Base-by-base conservation (phyloP, 768 basidiomycete genomes). In the Sporobolomyces phaffii region DNA sequence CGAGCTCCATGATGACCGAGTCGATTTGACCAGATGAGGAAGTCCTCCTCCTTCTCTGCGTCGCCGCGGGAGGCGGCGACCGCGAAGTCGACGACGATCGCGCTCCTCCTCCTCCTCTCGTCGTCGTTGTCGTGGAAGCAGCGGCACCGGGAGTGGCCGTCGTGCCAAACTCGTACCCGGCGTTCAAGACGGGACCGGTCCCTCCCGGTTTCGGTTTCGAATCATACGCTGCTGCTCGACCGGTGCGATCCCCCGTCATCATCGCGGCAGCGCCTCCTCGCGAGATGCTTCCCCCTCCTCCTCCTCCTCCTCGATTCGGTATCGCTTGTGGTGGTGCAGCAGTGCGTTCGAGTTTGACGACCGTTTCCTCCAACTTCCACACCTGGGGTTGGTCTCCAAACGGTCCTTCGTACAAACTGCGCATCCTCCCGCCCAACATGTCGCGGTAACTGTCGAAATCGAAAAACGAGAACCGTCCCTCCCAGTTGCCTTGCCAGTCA, bases 341-440 rank as follows among this genome's bases (percentile, higher is more conserved):
- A 43, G 41, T 15, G 5, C 5, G 54, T 43, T 53, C 53, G 36
- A 71, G 45, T 33, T 57, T 41, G 1, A 74, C 60, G 52, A 73
- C 40, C 45, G 64, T 36, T 40, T 73, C 47, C 54, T 72, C 74
- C 29, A 96, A 78, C 73, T 86, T 87, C 91, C 91, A 94, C 0
- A 90, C 90, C 75, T 96, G 92, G 22, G 84, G 85, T 77, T 97
- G 91, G 72, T 87, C 84, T 1, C 87, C 90, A 31, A 89, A 85
- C 52, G 86, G 80, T 49, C 87, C 86, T 47, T 85, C 83, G 72
- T 88, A 85, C n/a, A 94, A 78, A 13, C 82, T 80, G 0, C 82
- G 77, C 5, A 73, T 72, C 43, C 77, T 73, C 1, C 80, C 80
- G 26, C 75, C 76, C 14, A 80, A 72, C 78, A 80, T 80, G 64